Base-by-base conservation (phyloP, 2,329 filamentous ascomycete genomes). In the Neobulgaria alba region DNA sequence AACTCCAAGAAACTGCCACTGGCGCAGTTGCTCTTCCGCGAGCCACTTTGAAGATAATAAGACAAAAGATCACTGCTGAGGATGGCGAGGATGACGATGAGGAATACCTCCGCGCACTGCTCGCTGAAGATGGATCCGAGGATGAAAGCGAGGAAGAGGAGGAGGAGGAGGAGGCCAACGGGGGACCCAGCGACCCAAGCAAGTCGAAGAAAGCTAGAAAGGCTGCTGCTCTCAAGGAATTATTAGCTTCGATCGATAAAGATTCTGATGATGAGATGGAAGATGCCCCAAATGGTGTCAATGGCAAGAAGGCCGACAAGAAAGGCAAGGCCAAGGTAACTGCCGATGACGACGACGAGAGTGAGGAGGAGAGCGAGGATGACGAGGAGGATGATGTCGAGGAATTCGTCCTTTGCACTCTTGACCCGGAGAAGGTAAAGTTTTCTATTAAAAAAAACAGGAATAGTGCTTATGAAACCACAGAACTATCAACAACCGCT, bases 401-500 rank as follows among this genome's bases (percentile, higher is more conserved):
- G 64, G 85, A 95, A 70, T 86, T 85, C 57, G 88, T 96, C 54
- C 69, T 98, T 56, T 98, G 92, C 77, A 98, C 92, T 48, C 78
- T 98, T 40, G 89, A 96, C 67, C 85, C 89, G 21, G 79, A 87
- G 65, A 85, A 82, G 71, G 92, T 95, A 80, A 63, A 75, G 60
- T 42, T 12, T 41, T 46, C 41, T 31, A 23, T 33, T 20, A 29
- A 20, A 32, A 26, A 26, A 26, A 7, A 26, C 7, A 7, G 23
- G 7, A 7, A 26, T 12, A 7, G 23, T 26, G 23, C 23, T 26
- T 26, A 26, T 12, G 12, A 40, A 34, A 32, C 12, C n/a, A 3
- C 57, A 96, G 92, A 78, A 85, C 71, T 95, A 83, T 75, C 92
- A 98, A 68, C 93, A 98, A 67, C 69, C 92, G 35, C 78, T 98